Percentiles rank a stretch among this genome's conserved stretches.
Conservation (phyloP, 2,329 filamentous ascomycete genomes). For the Verticillium dahliae region DNA sequence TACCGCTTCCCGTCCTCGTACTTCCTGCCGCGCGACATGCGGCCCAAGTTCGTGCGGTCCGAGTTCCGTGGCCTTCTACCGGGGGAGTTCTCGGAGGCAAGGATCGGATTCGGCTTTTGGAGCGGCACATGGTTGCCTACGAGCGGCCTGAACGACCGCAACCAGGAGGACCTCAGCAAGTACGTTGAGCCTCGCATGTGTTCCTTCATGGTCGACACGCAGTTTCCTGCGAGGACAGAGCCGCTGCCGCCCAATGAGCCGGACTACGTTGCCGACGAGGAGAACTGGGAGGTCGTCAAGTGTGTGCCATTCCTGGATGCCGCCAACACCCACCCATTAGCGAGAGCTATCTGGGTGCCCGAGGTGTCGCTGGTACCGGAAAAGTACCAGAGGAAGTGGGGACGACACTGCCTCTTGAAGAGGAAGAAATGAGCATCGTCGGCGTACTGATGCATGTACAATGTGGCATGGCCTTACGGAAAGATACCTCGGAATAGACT, state of each 20-base stretch:
- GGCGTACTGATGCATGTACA: background rate
- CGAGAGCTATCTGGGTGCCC: conserved; percentile 77
- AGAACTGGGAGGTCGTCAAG: conserved; percentile 70
- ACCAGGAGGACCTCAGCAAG: conserved; percentile 80
- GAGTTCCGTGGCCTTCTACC: conserved; percentile 86
- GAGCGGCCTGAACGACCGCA: conserved; percentile 84
- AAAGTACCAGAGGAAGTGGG: conserved; percentile 70
- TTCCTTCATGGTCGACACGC: conserved; percentile 81
- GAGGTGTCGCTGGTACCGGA: conserved; percentile 63
- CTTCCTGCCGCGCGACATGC: conserved; percentile 76
- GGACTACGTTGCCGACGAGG: conserved; percentile 65
- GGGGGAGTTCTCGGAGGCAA: conserved; percentile 78
- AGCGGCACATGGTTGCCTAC: conserved; percentile 81
- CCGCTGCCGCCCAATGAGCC: conserved; percentile 64
- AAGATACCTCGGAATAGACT: background rate
- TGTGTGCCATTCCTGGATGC: conserved; percentile 80
- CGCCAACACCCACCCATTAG: conserved; percentile 63
- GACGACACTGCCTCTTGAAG: conserved; percentile 76
- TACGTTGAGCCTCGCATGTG: conserved; percentile 74
- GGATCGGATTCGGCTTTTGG: conserved; percentile 63
- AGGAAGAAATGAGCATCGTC: conserved; percentile 32
- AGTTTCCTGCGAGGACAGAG: conserved; percentile 54
- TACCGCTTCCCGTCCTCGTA: conserved; percentile 95
- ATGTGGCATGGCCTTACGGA: background rate
- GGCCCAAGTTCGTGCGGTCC: conserved; percentile 83